Evolutionary conservation across 371 early-diverging fungal genomes (phyloP).

Genomic region (Actinomortierella wolfii): DNA sequence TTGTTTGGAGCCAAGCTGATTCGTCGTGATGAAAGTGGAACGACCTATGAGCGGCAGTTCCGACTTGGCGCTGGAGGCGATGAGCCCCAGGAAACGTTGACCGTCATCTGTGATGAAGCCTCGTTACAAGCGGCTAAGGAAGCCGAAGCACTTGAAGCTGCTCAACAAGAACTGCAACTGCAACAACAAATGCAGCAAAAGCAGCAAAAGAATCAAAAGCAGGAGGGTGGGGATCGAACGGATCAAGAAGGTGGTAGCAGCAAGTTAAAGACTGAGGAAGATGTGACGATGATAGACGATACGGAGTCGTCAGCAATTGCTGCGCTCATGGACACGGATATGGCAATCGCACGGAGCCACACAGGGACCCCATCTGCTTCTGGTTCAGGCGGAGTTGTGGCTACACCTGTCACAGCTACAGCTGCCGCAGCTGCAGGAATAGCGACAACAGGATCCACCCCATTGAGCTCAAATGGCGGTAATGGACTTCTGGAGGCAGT

Average conservation of each 20-base stretch:
- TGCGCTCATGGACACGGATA: constrained; percentile 7
- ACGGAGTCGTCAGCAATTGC: background rate
- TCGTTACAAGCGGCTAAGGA: background rate
- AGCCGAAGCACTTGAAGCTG: constrained; percentile 21
- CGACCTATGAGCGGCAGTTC: constrained; percentile 42
- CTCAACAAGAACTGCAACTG: constrained; percentile 4
- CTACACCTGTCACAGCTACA: constrained; percentile 25
- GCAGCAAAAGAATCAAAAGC: background rate
- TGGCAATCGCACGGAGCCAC: background rate
- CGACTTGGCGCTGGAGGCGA: constrained; percentile 37
- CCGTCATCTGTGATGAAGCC: background rate
- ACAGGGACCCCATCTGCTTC: constrained; percentile 4
- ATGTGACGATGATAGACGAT: background rate
- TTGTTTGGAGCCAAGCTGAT: constrained; percentile 45
- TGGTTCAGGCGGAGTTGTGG: constrained; percentile 3
- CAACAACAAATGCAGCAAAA: constrained; percentile 6
- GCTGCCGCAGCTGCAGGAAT: constrained; percentile 14
- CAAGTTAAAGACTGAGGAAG: background rate
- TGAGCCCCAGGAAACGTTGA: background rate
- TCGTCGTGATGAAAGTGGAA: constrained; percentile 28
- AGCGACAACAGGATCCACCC: constrained; percentile 20
- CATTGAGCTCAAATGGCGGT: no score
- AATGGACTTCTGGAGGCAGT: no score
- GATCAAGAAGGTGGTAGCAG: background rate
- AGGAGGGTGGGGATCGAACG: background rate